Base-by-base conservation (phyloP, 2,329 filamentous ascomycete species). In the Leptographium wingfieldii region DNA sequence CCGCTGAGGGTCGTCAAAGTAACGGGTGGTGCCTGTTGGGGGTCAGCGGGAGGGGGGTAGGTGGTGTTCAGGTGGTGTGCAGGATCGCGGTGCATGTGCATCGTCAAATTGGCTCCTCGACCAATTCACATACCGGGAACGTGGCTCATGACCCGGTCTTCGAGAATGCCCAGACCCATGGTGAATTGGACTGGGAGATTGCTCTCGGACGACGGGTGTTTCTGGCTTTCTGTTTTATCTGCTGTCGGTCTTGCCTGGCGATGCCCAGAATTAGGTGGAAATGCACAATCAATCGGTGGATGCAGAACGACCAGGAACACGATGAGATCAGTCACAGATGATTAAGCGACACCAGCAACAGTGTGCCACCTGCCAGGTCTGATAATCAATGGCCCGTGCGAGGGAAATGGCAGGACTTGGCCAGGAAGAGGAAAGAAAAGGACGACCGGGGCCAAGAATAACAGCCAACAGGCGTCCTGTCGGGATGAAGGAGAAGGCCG, bases 81-180 rank as follows among this genome's bases (percentile, higher is more conserved):
- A 16, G 19, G 5, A 2, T 27, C 12, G 53, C n/a, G 0, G 14
- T n/a, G 5, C 16, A 22, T 25, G 3, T 64, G 52, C 59, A 12
- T 10, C 19, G 25, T 22, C 33, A 31, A 7, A 7, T 31, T 31
- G 4, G 29, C 29, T 31, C 5, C 29, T 31, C 29, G 4, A 31
- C 29, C 29, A 35, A 35, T 54, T 14, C 33, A 62, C 77, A 69
- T 76, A 91, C 88, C 89, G 62, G 90, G 90, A 62, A 92, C 88
- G 71, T 88, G 80, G 67, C 82, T 80, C 65, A 84, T 77, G 67
- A 78, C 77, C 68, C 70, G 77, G 68, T 87, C 82, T 67, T 92
- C 84, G 61, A 94, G 77, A 61, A 95, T 83, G 57, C 88, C 87
- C 64, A 94, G 77, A 53, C 84, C 84, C 85, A 87, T 88, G 59